Evolutionary conservation across 805 yeast genomes (phyloP).

Genomic region (Candida ponderosae): DNA sequence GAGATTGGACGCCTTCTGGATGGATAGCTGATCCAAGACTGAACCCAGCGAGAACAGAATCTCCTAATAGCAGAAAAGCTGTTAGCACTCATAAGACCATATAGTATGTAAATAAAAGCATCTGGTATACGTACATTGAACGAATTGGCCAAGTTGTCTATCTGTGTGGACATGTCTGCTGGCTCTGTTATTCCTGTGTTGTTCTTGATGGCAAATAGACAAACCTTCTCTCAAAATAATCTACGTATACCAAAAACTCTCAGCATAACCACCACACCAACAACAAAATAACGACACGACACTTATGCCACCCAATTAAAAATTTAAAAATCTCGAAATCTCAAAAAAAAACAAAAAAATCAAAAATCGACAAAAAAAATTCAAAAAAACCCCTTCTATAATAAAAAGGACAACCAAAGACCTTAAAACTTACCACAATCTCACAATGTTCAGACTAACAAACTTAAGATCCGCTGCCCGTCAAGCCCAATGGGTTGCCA

Average conservation of each 20-base stretch:
- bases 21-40: slow-evolving; percentile 14
- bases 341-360: neutral
- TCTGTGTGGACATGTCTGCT: slow-evolving; percentile 8
- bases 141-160: slow-evolving; percentile 8
- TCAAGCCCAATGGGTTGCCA: slow-evolving; percentile 43
- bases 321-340: no score
- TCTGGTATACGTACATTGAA: slow-evolving; percentile 10
- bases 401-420: no score
- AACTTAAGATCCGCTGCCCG: slow-evolving; percentile 20
- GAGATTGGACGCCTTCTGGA: slow-evolving; percentile 15
- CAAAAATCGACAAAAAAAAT: no score
- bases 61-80: slow-evolving; percentile 11
- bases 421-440: no score
- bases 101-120: neutral
- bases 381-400: neutral
- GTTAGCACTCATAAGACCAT: neutral
- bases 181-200: no score
- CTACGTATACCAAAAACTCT: no score
- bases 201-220: no score
- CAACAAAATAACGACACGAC: no score
- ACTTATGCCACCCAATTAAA: neutral
- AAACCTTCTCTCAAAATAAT: no score
- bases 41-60: slow-evolving; percentile 14
- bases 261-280: neutral
- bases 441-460: slow-evolving; percentile 21